Evolutionary conservation across 208 protist genomes (phyloP).

Genomic region (Leishmania turanica): DNA sequence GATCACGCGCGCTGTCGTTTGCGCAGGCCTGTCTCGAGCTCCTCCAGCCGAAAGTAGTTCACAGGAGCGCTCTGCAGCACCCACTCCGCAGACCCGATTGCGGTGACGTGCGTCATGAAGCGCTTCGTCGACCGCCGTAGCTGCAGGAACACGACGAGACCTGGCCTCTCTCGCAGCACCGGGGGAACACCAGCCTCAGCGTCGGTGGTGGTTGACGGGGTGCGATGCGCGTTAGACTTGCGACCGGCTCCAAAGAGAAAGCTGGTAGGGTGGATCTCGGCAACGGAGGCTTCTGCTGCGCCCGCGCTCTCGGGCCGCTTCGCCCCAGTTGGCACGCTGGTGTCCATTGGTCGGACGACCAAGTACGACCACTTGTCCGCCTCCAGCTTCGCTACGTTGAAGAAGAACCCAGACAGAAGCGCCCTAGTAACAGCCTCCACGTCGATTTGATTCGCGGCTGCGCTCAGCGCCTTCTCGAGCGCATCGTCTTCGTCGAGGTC

Average conservation of each 20-base stretch:
- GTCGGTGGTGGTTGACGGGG: neutral
- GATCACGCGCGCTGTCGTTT: slow-evolving; percentile 52
- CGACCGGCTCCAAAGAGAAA: slow-evolving; percentile 65
- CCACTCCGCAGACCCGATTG: slow-evolving; percentile 67
- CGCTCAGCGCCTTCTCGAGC: slow-evolving; percentile 16
- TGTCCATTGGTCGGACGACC: slow-evolving; percentile 81
- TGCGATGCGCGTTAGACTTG: slow-evolving; percentile 11
- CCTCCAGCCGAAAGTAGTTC: slow-evolving; percentile 84
- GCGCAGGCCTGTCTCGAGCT: slow-evolving; percentile 70
- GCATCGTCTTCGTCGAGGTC: slow-evolving; percentile 10
- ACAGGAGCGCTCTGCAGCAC: slow-evolving; percentile 67
- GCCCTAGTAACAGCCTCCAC: slow-evolving; percentile 71
- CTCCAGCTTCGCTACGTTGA: slow-evolving; percentile 88
- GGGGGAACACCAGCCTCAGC: slow-evolving; percentile 12
- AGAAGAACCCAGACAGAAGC: slow-evolving; percentile 87
- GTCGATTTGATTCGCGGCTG: slow-evolving; percentile 32
- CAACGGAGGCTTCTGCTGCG: slow-evolving; percentile 32
- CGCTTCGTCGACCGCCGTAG: slow-evolving; percentile 84
- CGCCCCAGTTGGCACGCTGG: slow-evolving; percentile 23
- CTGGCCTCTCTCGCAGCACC: slow-evolving; percentile 54
- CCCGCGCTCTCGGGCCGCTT: slow-evolving; percentile 10
- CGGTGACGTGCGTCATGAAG: slow-evolving; percentile 90
- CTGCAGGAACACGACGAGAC: slow-evolving; percentile 85
- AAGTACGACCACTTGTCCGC: slow-evolving; percentile 73
- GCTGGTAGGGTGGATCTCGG: slow-evolving; percentile 84